Percentiles rank a stretch among this genome's conserved stretches.
Evolutionary conservation across 805 yeast species (phyloP).

Genomic region (Yarrowia porcina): DNA sequence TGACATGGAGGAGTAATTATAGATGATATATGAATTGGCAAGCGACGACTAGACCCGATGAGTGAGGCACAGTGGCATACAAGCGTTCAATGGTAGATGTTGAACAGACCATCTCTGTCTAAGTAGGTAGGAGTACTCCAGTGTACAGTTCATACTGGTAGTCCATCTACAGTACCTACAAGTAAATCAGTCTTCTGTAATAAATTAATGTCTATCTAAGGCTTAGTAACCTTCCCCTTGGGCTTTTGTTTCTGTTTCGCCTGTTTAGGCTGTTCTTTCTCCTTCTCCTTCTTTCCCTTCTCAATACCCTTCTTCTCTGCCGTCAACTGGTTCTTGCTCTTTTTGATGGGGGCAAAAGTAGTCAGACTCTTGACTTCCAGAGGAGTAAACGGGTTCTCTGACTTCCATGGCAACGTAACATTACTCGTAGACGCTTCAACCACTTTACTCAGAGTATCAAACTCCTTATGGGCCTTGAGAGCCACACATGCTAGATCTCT

Average conservation of each 20-base stretch:
- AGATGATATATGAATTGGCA: not conserved
- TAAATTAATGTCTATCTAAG: slow-evolving; percentile 4
- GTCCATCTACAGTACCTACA: no score
- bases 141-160: not conserved
- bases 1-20: slow-evolving; percentile 53
- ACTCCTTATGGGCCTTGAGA: slow-evolving; percentile 10
- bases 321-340: slow-evolving; percentile 17
- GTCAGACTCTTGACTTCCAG: slow-evolving; percentile 18
- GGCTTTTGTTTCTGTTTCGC: not conserved
- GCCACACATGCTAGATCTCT: not conserved
- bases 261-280: not conserved
- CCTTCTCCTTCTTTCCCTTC: not conserved
- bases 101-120: no score
- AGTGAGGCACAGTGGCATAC: no score
- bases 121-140: no score
- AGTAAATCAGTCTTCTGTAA: no score
- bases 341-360: slow-evolving; percentile 17
- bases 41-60: no score
- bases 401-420: slow-evolving; percentile 3
- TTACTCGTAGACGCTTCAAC: not conserved
- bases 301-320: not conserved
- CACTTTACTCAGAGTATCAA: not conserved
- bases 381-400: not conserved
- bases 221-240: not conserved
- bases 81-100: no score